A percentile compares a stretch with the other conserved stretches of the same genome.
Conservation (phyloP, 208 protist genomes). For the Wallacemonas sp. region DNA sequence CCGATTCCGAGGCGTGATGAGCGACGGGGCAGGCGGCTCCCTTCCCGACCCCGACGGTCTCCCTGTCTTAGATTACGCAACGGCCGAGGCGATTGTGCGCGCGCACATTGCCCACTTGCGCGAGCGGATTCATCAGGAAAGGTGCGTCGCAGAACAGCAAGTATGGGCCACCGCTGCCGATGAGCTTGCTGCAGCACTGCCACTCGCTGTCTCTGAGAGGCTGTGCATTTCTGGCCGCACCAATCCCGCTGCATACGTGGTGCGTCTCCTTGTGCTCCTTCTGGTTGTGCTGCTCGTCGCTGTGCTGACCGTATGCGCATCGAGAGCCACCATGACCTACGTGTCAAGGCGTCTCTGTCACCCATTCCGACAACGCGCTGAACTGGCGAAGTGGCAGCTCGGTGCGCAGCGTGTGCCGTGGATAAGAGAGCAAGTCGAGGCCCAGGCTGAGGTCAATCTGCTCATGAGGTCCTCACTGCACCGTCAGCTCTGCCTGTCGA, state of each 20-base stretch:
- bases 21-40: neutral
- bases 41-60: neutral
- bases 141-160: neutral
- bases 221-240: no score
- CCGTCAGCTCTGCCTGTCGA: neutral
- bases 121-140: neutral
- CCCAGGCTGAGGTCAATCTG: neutral
- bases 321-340: no score
- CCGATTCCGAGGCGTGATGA: no score
- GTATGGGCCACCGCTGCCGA: neutral
- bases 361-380: neutral
- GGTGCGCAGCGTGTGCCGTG: neutral
- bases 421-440: neutral
- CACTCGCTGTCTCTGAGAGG: no score
- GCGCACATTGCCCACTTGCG: constrained; percentile 2
- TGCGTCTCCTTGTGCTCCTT: neutral
- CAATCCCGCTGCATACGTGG: no score
- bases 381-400: neutral
- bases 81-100: constrained; percentile 1
- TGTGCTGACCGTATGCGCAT: no score
- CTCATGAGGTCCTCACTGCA: neutral
- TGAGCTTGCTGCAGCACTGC: neutral
- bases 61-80: neutral
- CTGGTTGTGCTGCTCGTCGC: neutral
- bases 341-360: no score